These are phyloP conservation scores for Trichophyton rubrum DNA, from an alignment of 2,329 filamentous ascomycete genomes.

Conservation along the genomic window DNA sequence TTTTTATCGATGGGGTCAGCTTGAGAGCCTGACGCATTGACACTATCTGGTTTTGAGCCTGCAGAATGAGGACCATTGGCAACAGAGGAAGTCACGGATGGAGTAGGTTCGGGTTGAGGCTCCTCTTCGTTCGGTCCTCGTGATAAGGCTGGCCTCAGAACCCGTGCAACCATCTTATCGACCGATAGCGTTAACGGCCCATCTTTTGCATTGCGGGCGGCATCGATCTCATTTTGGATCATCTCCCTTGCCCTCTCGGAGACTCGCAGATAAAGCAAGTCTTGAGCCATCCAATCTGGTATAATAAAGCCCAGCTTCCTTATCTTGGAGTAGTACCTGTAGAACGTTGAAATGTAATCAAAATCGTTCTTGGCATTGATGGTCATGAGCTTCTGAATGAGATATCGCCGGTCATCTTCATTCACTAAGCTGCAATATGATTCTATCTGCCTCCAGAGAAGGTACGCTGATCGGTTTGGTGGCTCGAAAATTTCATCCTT, in stretches of 20 bases:
- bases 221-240: not conserved
- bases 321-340: not conserved
- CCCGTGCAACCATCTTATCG: not conserved
- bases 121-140: not conserved
- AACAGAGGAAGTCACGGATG: constrained; percentile 1
- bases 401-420: constrained; percentile 2
- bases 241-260: constrained; percentile 2
- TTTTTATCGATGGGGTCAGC: not conserved
- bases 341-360: constrained; percentile 1
- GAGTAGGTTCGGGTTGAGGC: not conserved
- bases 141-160: not conserved
- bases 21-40: not conserved
- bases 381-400: constrained; percentile 1
- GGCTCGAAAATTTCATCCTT: not conserved
- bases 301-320: constrained; percentile 1
- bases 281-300: constrained; percentile 1
- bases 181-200: not conserved
- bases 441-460: constrained; percentile 5
- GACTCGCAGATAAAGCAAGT: constrained; percentile 1
- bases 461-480: not conserved
- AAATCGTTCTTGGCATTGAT: not conserved
- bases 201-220: constrained; percentile 1
- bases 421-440: not conserved
- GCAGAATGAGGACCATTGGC: constrained; percentile 2
- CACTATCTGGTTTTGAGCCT: constrained; percentile 3